Conservation (phyloP, 179 eudicot genomes). For the Dionaea muscipula region DNA sequence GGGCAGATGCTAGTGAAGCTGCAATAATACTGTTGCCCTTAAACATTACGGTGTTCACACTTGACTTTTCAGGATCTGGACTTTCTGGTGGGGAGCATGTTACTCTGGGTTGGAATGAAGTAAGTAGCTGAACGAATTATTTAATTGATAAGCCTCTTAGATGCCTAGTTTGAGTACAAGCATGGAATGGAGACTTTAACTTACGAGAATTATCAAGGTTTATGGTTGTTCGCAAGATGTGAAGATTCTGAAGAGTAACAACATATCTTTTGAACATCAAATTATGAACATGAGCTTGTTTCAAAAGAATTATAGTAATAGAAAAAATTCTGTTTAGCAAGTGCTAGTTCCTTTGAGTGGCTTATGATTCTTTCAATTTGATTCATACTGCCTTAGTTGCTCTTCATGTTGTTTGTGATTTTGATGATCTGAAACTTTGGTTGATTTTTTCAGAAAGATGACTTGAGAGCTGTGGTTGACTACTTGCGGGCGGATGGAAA, state of each 20-base stretch:
- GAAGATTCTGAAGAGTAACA: no score
- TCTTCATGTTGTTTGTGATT: neutral
- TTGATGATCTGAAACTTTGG: slow-evolving; percentile 11
- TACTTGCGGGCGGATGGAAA: slow-evolving; percentile 74
- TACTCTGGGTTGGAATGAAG: slow-evolving; percentile 94
- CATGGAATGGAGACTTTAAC: no score
- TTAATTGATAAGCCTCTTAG: no score
- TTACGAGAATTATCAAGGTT: no score
- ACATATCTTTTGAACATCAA: no score
- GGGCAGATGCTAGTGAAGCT: slow-evolving; percentile 98
- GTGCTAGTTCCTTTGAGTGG: no score
- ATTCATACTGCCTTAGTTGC: slow-evolving; percentile 2
- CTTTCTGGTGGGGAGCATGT: slow-evolving; percentile 99
- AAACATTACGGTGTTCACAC: slow-evolving; percentile 86
- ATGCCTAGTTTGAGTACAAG: no score
- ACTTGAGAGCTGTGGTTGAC: slow-evolving; percentile 79
- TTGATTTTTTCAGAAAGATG: slow-evolving; percentile 61
- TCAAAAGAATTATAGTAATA: no score
- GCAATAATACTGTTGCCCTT: slow-evolving; percentile 88
- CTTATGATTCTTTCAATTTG: no score
- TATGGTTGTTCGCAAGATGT: no score
- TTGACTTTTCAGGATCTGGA: slow-evolving; percentile 98
- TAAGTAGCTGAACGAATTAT: slow-evolving; percentile 23
- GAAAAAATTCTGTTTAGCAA: no score
- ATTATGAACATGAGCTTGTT: no score